A percentile compares a stretch with the other conserved stretches of the same genome.
phyloP scores from a whole-genome alignment of 768 basidiomycete genomes.

The Lanmaoa rubissima region DNA sequence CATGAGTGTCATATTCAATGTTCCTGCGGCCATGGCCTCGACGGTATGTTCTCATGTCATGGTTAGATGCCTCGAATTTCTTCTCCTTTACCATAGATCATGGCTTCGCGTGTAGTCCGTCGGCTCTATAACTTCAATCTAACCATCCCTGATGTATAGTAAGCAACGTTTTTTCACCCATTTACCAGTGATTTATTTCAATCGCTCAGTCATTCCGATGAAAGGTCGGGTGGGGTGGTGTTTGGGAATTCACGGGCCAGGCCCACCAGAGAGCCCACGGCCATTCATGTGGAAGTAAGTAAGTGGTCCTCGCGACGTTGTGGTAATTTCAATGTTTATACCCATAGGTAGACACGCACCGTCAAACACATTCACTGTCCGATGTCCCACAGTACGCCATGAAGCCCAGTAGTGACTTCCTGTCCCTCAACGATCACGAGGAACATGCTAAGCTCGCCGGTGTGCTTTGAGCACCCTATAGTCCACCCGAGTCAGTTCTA shows the following conservation, averaged over 20 bases:
- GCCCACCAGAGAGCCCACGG: constrained; percentile 14
- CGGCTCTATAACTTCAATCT: constrained; percentile 50
- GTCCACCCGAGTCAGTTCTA: neutral
- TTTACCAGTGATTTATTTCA: neutral
- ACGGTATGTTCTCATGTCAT: constrained; percentile 37
- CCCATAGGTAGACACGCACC: constrained; percentile 31
- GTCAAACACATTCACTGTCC: constrained; percentile 23
- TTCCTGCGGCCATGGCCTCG: constrained; percentile 56
- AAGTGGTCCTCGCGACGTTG: neutral
- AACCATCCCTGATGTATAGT: constrained; percentile 30
- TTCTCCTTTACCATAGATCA: constrained; percentile 39
- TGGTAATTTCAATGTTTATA: constrained; percentile 1
- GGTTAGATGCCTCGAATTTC: neutral
- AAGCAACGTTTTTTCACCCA: constrained; percentile 6
- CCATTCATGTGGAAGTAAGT: constrained; percentile 37
- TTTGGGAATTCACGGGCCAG: constrained; percentile 20
- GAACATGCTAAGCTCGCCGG: constrained; percentile 15
- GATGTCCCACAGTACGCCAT: constrained; percentile 22
- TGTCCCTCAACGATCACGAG: constrained; percentile 23
- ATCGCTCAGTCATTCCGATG: constrained; percentile 17
- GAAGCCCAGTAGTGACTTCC: constrained; percentile 24
- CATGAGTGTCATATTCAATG: constrained; percentile 66
- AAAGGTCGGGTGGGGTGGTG: constrained; percentile 18
- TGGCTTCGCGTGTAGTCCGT: constrained; percentile 59
- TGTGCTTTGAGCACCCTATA: constrained; percentile 9